phyloP scores from a whole-genome alignment of 73 alveolate species.

The Tetrahymena elliotti region DNA sequence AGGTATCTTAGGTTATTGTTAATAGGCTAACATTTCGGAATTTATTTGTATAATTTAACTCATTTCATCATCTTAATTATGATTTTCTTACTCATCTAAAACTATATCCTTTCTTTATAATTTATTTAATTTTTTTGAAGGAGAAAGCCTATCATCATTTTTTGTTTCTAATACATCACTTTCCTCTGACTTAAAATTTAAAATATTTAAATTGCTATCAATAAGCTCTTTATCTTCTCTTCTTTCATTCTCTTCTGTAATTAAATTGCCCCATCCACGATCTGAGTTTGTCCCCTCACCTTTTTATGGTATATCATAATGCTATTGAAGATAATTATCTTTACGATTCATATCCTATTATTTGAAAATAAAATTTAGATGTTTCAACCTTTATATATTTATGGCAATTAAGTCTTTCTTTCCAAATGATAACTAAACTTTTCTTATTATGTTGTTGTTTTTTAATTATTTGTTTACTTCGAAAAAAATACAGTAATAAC shows the following conservation, averaged over 20 bases:
- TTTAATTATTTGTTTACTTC: neutral
- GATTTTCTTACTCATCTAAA: neutral
- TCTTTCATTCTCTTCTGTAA: neutral
- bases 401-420: neutral
- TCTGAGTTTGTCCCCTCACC: neutral
- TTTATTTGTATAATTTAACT: neutral
- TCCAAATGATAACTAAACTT: neutral
- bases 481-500: neutral
- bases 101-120: neutral
- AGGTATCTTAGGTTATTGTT: neutral
- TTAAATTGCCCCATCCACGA: neutral
- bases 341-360: neutral
- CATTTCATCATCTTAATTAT: neutral
- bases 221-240: neutral
- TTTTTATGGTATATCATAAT: neutral
- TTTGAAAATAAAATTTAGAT: too few species aligned
- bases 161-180: neutral
- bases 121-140: neutral
- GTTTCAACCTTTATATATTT: neutral
- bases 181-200: neutral
- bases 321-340: neutral
- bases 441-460: neutral
- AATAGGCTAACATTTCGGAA: neutral
- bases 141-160: neutral
- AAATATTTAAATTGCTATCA: neutral